Conservation (phyloP, 2,329 filamentous ascomycete genomes). For the Phyllosticta citriasiana region DNA sequence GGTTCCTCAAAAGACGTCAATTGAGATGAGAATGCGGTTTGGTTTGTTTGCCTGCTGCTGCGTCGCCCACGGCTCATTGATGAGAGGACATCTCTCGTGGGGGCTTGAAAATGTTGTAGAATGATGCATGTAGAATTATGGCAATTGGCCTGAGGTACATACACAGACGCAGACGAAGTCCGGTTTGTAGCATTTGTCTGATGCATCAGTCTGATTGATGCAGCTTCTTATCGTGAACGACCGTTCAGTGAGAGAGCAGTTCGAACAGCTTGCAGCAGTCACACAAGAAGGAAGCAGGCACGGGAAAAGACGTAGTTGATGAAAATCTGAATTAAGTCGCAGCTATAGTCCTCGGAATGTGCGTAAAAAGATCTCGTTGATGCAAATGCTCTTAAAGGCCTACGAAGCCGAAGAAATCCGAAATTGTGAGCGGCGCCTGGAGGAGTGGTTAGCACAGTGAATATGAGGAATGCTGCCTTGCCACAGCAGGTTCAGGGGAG, state of each 20-base stretch:
- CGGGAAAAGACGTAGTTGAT: neutral
- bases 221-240: neutral
- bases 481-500: neutral
- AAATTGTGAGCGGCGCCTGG: neutral
- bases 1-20: neutral
- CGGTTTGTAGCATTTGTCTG: neutral
- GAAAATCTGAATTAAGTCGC: neutral
- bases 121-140: neutral
- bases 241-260: neutral
- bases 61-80: neutral
- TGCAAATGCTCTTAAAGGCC: neutral
- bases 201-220: neutral
- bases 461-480: neutral
- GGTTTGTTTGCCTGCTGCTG: neutral
- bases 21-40: neutral
- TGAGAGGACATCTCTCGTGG: neutral
- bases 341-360: neutral
- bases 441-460: neutral
- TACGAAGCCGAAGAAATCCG: neutral
- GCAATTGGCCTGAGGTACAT: neutral
- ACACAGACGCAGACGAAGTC: too few relatives aligned
- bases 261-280: neutral
- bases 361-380: neutral
- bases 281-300: neutral
- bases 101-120: neutral